Evolutionary conservation across 2,329 filamentous ascomycete genomes (phyloP), one percentile per base, ranked within the genome.

Genomic region (Talaromyces sp.): DNA sequence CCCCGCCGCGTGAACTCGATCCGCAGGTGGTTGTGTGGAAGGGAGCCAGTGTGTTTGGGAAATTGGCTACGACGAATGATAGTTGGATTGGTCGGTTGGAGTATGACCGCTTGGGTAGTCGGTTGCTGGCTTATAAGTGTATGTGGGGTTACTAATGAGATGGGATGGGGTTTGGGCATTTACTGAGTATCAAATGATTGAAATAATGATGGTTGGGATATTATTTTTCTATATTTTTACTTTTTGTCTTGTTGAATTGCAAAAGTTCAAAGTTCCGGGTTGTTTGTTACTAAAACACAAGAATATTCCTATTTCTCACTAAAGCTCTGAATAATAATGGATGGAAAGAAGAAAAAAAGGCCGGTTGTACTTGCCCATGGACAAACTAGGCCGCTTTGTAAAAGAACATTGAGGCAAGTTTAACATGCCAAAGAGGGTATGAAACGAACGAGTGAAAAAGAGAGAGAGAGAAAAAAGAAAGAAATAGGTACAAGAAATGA

Each of bases 11-110:
- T 69, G 95, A 99, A 69, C 89, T 99, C 80, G 95, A 99, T 76
- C 92, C 95, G 63, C 92, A 97, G 77, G 93, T 98, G n/a, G 90
- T 98, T 59, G 88, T 89, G 8, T 99, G 95, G 95, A 99, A 99
- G 83, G 95, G 95, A 4, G 95, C 91, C 0, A 96, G 92, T 73
- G 93, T 99, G 16, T 99, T 97, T 81, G 93, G 92, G 2, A 92
- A 96, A 78, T 79, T 98, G 68, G 85, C 88, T 63, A 81, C 80
- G 53, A 93, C 92, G 16, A 98, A 98, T 77, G 95, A 99, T 75
- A 95, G 90, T 70, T 99, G 95, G 95, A 91, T 98, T 71, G 89
- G 89, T 14, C 85, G 87, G 54, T 82, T 89, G 69, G 94, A 98
- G 81, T 97, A 94, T 76, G 92, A 97, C 78, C 85, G 91, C 63